Evolutionary conservation across 768 basidiomycete genomes (phyloP), one percentile per base, ranked within the genome.

Genomic region (Mycena venus): DNA sequence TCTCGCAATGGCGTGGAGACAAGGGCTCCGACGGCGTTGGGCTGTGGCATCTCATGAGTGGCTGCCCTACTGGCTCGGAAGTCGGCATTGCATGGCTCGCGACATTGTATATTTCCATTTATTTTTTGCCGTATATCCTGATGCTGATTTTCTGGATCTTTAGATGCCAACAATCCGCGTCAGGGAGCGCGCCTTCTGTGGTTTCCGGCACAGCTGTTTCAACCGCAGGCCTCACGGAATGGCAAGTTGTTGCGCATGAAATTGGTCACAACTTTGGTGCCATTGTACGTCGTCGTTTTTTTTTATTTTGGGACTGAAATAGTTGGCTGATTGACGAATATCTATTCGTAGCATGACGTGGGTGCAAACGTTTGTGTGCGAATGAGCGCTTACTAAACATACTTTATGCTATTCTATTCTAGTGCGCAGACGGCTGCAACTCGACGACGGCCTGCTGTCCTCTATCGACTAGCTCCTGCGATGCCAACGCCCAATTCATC

Each of bases 261-360:
- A 94, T 92, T 69, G 94, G 94, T 19, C 94, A 95, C 82, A 97
- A 96, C 79, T 96, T 97, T 83, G 95, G 96, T 58, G 95, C 95
- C 21, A 96, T 96, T 75, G 93, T 94, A 78, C 83, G 93, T 89
- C 40, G 1, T 64, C 34, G 58, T 51, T 47, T 27, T 42, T 78
- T 51, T 71, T 69, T n/a, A n/a, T n/a, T 32, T 29, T 5, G 40
- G 32, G 44, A 53, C 61, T 71, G 15, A 36, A 21, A 49, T 55
- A 44, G 53, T 59, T 47, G 19, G 70, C 76, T 77, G 58, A 73
- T 56, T 72, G 56, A 61, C 47, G 4, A 34, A 21, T 49, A n/a
- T 21, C 17, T 61, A 31, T 69, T 78, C 78, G 69, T 76, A 92
- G 91, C 91, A 92, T 76, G 91, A 92, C 78, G 91, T 92, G 80